phyloP scores from a whole-genome alignment of 805 yeast species.

The Candida berthetii region DNA sequence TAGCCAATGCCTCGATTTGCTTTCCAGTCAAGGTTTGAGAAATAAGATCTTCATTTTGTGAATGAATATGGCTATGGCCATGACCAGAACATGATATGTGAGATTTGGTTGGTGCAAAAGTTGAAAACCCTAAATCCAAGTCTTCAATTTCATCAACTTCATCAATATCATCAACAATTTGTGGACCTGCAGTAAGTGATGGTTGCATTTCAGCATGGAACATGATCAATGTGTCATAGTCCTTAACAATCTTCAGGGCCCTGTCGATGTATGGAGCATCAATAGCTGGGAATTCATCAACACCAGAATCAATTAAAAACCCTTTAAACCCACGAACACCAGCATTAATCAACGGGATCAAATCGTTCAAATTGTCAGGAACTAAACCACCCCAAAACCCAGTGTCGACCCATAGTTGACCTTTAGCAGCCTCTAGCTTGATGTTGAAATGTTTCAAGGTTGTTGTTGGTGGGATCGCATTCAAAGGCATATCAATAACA shows the following conservation, averaged over 20 bases:
- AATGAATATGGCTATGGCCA: no score
- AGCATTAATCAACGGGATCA: constrained; percentile 68
- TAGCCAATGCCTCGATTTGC: constrained; percentile 48
- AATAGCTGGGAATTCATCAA: constrained; percentile 89
- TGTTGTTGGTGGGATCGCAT: constrained; percentile 95
- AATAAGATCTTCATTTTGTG: not conserved
- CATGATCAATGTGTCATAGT: constrained; percentile 66
- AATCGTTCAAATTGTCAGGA: constrained; percentile 66
- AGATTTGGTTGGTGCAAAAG: not conserved
- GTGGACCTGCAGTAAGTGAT: constrained; percentile 23
- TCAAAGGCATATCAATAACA: constrained; percentile 92
- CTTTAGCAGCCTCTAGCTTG: constrained; percentile 73
- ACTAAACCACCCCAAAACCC: constrained; percentile 97
- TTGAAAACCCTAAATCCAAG: constrained; percentile 11
- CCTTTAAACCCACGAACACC: constrained; percentile 96
- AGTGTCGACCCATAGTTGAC: constrained; percentile 86
- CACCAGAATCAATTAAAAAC: constrained; percentile 91
- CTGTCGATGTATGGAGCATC: constrained; percentile 52
- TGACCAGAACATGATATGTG: no score
- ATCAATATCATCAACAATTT: constrained; percentile 4
- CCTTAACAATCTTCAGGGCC: constrained; percentile 62
- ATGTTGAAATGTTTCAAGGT: constrained; percentile 67
- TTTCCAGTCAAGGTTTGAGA: constrained; percentile 33
- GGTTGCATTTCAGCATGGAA: constrained; percentile 92
- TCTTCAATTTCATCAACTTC: constrained; percentile 17